phyloP scores from a whole-genome alignment of 176 grass and related monocot species.

The Oryza longistaminata region DNA sequence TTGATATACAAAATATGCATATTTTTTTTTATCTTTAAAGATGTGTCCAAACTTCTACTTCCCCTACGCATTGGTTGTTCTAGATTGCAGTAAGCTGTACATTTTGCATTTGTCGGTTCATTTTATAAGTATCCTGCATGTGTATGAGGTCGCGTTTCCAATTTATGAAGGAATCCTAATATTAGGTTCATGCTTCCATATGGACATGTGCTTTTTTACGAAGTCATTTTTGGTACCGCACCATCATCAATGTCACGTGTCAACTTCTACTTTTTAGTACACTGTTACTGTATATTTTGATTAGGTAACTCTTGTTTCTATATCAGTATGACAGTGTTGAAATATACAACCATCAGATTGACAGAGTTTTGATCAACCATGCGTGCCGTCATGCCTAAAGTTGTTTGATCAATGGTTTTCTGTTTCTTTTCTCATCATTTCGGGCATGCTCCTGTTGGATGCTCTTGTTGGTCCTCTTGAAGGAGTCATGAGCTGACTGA shows the following conservation, averaged over 20 bases:
- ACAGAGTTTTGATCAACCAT: neutral
- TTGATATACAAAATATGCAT: neutral
- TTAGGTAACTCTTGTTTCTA: neutral
- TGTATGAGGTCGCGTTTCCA: neutral
- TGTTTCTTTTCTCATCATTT: neutral
- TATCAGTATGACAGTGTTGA: neutral
- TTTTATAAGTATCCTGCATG: neutral
- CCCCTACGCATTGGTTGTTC: neutral
- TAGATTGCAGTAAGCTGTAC: neutral
- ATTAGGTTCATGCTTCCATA: neutral
- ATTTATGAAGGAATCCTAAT: neutral
- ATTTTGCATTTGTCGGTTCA: neutral
- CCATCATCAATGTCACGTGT: neutral
- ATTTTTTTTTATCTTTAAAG: neutral
- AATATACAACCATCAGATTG: neutral
- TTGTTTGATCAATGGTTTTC: conserved; percentile 8
- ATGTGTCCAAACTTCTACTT: neutral
- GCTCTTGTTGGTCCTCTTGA: neutral
- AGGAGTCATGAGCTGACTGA: neutral
- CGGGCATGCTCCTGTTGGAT: neutral
- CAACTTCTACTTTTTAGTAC: neutral
- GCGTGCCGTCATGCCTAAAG: neutral
- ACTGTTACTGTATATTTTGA: neutral
- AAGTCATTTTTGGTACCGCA: neutral
- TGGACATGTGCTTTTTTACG: neutral